Evolutionary conservation across 306 rosid species (phyloP), one percentile per base, ranked within the genome.

Genomic region (Potentilla sterilis): DNA sequence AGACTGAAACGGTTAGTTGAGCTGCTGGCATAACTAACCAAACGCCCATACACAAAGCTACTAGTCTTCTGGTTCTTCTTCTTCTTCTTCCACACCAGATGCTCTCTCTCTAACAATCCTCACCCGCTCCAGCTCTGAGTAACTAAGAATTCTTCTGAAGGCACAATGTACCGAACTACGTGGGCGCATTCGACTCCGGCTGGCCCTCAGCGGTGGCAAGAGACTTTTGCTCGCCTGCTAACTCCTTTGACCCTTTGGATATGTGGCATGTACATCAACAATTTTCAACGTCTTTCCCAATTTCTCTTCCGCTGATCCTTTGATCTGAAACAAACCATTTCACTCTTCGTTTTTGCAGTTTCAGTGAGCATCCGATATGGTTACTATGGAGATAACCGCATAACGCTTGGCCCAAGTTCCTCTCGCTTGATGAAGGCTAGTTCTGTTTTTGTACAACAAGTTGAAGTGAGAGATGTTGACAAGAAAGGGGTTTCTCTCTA

Each of bases 361-460:
- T 87, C 88, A 28, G 82, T 64, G 37, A 70, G 81, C 66, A 59
- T 92, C 55, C 77, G 81, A 61, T 90, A 90, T 81, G 93, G 93
- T 4, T 84, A 70, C 43, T 90, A 81, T 32, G 93, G 92, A 5
- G 88, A 90, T 41, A 76, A 81, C 42, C 78, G 80, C 0, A 65
- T 92, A 83, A 80, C 83, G 69, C 87, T 92, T 43, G 97, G 97
- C 21, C 94, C 93, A 0, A 75, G 84, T 69, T 88, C 96, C 0
- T 92, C 97, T 5, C 89, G 94, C 76, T 67, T 92, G 85, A 69
- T 92, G 49, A 75, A 75, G 69, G 44, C 84, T 3, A 89, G 69
- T 24, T 85, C 94, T 28, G 28, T 90, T 28, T 90, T 92, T 77
- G 94, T 87, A 1, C 73, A 88, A 55, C 76, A 81, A 70, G 66